Evolutionary conservation across 306 rosid genomes (phyloP).

Genomic region (Notholithocarpus densiflorus): DNA sequence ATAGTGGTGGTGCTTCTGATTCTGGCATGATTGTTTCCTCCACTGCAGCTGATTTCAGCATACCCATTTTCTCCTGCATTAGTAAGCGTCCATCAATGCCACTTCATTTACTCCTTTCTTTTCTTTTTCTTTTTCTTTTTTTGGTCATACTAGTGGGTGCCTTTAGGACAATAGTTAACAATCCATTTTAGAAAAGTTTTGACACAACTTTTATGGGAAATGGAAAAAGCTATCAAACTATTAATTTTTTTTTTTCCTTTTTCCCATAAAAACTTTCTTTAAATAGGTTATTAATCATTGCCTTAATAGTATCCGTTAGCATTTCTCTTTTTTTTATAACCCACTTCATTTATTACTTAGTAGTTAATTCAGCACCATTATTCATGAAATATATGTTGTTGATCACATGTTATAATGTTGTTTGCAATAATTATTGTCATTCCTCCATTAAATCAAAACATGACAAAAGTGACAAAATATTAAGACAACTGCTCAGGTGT

Average conservation of each 20-base stretch:
- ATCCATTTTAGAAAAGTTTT: no score
- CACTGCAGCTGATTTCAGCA: conserved; percentile 30
- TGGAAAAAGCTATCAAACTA: no score
- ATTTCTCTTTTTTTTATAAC: no score
- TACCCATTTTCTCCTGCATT: conserved; percentile 56
- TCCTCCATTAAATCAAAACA: not conserved
- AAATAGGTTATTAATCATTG: no score
- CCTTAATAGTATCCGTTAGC: no score
- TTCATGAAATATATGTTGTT: not conserved
- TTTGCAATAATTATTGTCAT: not conserved
- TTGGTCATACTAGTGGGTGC: no score
- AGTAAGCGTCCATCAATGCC: conserved; percentile 19
- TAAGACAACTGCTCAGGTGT: not conserved
- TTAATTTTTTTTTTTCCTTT: no score
- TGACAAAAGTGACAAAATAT: not conserved
- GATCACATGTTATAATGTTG: not conserved
- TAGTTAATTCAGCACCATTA: not conserved
- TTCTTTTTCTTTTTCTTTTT: rapidly evolving
- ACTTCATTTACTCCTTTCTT: no score
- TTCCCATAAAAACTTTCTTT: no score
- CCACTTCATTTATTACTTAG: no score
- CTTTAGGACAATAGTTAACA: no score
- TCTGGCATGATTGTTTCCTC: conserved; percentile 45
- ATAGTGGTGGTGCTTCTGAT: conserved; percentile 26
- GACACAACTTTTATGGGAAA: rapidly evolving